A percentile compares a stretch with the other conserved stretches of the same genome.
phyloP scores from a whole-genome alignment of 345 rosid species.

The Aquilaria malaccensis region DNA sequence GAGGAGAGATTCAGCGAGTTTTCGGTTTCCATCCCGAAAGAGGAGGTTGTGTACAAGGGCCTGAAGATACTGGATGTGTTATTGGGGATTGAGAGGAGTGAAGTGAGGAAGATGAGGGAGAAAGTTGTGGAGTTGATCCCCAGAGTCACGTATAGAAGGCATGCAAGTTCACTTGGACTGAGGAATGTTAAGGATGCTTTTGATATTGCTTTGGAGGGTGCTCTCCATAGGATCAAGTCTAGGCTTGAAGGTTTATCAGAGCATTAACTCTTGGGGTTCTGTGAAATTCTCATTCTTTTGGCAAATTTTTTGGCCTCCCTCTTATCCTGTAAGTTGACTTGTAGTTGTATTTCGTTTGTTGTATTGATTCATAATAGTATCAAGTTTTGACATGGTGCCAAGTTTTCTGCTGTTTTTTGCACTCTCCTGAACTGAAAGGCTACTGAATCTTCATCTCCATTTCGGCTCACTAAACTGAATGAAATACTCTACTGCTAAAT shows the following conservation, averaged over 20 bases:
- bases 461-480: no score
- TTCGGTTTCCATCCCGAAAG: slow-evolving; percentile 67
- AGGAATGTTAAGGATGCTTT: slow-evolving; percentile 73
- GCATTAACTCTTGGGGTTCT: slow-evolving; percentile 9
- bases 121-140: slow-evolving; percentile 65
- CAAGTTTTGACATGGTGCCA: no score
- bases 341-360: no score
- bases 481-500: no score
- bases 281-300: no score
- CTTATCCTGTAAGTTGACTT: neutral
- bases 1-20: slow-evolving; percentile 42
- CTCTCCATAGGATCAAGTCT: slow-evolving; percentile 44
- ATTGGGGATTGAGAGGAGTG: slow-evolving; percentile 47
- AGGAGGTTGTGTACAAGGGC: slow-evolving; percentile 73
- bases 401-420: no score
- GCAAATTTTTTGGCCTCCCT: no score
- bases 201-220: slow-evolving; percentile 73
- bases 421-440: no score
- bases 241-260: slow-evolving; percentile 22
- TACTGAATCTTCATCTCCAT: no score
- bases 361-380: no score
- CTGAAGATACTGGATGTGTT: slow-evolving; percentile 64
- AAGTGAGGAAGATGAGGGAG: slow-evolving; percentile 68
- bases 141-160: slow-evolving; percentile 63
- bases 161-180: slow-evolving; percentile 60